Conservation (phyloP, 1,284 basidiomycete species). For the Malassezia dermatis region DNA sequence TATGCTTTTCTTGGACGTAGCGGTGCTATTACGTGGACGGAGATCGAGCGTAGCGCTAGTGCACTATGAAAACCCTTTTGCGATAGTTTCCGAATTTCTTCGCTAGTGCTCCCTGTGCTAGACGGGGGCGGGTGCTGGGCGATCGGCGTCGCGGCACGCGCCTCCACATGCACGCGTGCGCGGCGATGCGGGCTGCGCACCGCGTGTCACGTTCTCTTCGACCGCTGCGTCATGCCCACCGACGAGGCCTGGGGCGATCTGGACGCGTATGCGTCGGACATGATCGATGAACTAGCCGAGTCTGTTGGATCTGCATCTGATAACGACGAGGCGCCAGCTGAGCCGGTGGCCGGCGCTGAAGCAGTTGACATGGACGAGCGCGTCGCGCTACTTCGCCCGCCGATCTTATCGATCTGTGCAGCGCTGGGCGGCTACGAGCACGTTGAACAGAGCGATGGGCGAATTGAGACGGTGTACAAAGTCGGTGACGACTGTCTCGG, state of each 20-base stretch:
- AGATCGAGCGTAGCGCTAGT: too few relatives aligned
- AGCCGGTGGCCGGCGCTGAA: slow-evolving; percentile 1
- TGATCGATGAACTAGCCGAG: not conserved
- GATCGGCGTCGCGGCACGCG: not conserved
- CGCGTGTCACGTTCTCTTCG: not conserved
- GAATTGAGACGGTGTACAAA: slow-evolving; percentile 21
- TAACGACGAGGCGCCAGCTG: not conserved
- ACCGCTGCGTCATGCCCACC: not conserved
- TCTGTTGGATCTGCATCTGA: not conserved
- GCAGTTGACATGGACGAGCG: slow-evolving; percentile 24
- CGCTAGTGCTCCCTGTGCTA: not conserved
- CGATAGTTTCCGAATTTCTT: not conserved
- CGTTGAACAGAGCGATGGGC: slow-evolving; percentile 15
- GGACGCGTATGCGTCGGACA: slow-evolving; percentile 3
- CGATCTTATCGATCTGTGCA: slow-evolving; percentile 33
- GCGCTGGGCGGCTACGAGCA: slow-evolving; percentile 44
- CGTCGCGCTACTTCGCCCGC: slow-evolving; percentile 25
- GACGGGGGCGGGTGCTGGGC: not conserved
- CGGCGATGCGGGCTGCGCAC: not conserved
- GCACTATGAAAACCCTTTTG: too few relatives aligned
- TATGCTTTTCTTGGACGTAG: too few relatives aligned
- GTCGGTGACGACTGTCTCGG: slow-evolving; percentile 40
- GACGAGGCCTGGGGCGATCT: slow-evolving; percentile 6
- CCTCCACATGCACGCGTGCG: not conserved
- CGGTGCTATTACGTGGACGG: too few relatives aligned